Evolutionary conservation across 208 protist genomes (phyloP), one percentile per base, ranked within the genome.

Genomic region (Leishmania tropica): DNA sequence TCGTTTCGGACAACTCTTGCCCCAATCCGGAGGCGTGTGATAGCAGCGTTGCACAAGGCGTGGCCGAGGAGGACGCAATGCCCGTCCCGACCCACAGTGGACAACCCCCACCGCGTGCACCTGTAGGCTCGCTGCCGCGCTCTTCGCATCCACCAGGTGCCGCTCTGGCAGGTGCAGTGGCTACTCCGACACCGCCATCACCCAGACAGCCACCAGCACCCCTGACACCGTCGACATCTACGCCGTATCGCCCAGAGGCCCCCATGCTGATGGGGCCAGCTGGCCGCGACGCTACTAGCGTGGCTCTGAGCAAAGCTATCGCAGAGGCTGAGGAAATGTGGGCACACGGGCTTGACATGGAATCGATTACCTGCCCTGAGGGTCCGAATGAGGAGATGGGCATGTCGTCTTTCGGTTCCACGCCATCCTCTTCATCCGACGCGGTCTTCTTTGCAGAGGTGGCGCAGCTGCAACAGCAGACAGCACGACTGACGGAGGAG

Each of bases 361-460:
- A n/a, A 13, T 21, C 28, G 51, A 62, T 62, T 40, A 45, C 24
- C 31, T 19, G 19, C 35, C 15, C 31, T 76, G 51, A 40, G 7
- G 31, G 7, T 47, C 31, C 2, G 31, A 47, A 28, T 5, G 51
- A 15, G 51, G 73, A 47, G 48, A n/a, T 24, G 51, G 73, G 51
- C 51, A 54, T 53, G 45, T 37, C 70, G 21, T 51, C 28, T 3
- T 53, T 28, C 24, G n/a, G 53, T 51, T 19, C n/a, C 17, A n/a
- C 31, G 1, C 60, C 73, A 35, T 76, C 73, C 28, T 58, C 71
- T 35, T 51, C 73, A 24, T 80, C 81, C 4, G 81, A 85, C 42
- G 81, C 81, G 19, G 75, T 78, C 37, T 85, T 85, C 51, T 81
- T 77, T 35, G 75, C 76, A 8, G 71, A 81, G 68, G 71, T 28